Percentiles rank a stretch among this genome's conserved stretches.
phyloP scores from a whole-genome alignment of 169 alveolate species.

The Eimeria acervulina region DNA sequence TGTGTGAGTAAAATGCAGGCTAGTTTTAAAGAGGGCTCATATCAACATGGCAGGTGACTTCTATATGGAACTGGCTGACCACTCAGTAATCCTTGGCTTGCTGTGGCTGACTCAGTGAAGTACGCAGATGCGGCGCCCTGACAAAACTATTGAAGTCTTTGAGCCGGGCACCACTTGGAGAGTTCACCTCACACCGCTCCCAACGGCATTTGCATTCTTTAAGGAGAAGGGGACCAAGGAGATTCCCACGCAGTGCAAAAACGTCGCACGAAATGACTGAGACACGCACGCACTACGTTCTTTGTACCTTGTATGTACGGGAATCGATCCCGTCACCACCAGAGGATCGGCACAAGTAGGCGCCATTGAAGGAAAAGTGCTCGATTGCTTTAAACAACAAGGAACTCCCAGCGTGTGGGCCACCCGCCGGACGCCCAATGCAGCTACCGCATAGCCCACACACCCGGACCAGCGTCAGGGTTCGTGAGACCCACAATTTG shows the following conservation, averaged over 20 bases:
- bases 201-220: background rate
- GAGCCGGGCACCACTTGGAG: background rate
- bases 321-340: background rate
- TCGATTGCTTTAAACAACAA: background rate
- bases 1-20: background rate
- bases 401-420: background rate
- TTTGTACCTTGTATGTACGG: background rate
- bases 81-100: background rate
- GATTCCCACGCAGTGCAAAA: background rate
- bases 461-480: too few species aligned
- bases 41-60: background rate
- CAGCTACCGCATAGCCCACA: background rate
- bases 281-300: background rate
- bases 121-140: background rate
- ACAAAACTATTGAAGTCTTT: too few species aligned
- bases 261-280: background rate
- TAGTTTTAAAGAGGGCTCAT: background rate
- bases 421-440: background rate
- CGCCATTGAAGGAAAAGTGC: background rate
- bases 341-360: background rate
- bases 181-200: background rate
- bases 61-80: background rate
- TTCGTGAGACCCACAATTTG: background rate
- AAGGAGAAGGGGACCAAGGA: background rate
- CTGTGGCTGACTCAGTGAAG: background rate